Conservation (phyloP, 148 eudicot genomes). For the Chenopodium suecicum region DNA sequence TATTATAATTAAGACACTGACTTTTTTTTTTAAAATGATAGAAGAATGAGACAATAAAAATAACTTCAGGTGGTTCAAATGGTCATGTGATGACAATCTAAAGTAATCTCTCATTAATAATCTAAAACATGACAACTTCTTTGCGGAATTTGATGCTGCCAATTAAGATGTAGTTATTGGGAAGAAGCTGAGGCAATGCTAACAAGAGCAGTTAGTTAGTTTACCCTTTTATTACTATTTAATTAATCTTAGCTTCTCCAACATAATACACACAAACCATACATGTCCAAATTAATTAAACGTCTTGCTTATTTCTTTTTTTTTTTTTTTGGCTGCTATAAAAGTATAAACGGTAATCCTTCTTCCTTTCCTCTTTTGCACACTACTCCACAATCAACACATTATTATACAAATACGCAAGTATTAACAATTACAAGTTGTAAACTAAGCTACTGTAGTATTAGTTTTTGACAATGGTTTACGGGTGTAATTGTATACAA, state of each 20-base stretch:
- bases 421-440: no score
- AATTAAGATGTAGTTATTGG: background rate
- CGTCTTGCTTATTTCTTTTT: background rate
- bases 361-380: background rate
- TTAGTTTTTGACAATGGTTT: no score
- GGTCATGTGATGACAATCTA: constrained; percentile 9
- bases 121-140: constrained; percentile 1
- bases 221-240: background rate
- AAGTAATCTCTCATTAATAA: background rate
- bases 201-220: constrained; percentile 12
- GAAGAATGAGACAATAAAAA: background rate
- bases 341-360: background rate
- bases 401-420: background rate
- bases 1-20: no score
- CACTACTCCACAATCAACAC: background rate
- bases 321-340: background rate
- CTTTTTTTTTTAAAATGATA: background rate
- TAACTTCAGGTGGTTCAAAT: constrained; percentile 2
- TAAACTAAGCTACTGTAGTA: no score
- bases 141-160: constrained; percentile 1
- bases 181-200: constrained; percentile 14
- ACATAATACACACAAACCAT: constrained; percentile 12
- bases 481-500: no score
- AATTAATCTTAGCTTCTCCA: background rate
- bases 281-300: background rate